A percentile compares a stretch with the other conserved stretches of the same genome.
These are phyloP conservation scores for Marchantia paleacea DNA, from an alignment of 225 moss, liverwort and hornwort genomes.

Conservation along the genomic window DNA sequence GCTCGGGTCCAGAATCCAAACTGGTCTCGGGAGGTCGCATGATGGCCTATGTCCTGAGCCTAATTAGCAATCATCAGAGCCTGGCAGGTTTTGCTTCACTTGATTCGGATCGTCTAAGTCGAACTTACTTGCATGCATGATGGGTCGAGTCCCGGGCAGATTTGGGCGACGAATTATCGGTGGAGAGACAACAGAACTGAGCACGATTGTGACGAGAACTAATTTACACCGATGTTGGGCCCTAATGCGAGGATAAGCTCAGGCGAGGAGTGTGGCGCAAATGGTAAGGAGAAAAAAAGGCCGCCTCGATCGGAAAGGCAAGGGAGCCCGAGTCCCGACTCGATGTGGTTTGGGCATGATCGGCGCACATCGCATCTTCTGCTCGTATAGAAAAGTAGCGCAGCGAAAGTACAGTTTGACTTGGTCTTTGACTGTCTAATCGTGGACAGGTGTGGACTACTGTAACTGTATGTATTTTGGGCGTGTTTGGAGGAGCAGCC, in stretches of 20 bases:
- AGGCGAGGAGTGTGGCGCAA: background rate
- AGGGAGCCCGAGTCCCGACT: background rate
- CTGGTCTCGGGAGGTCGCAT: background rate
- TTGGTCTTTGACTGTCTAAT: constrained; percentile 20
- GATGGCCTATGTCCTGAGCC: background rate
- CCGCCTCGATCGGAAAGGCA: background rate
- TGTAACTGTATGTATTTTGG: constrained; percentile 9
- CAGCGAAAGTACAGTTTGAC: constrained; percentile 16
- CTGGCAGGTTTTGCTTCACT: too few species aligned
- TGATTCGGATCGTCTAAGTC: too few species aligned
- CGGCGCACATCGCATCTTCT: background rate
- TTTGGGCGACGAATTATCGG: too few species aligned
- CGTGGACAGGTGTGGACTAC: constrained; percentile 28
- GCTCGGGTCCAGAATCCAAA: background rate
- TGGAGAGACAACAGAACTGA: background rate
- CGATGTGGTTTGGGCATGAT: background rate
- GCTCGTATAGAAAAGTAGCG: background rate
- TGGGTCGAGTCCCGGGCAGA: background rate
- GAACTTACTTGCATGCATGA: too few species aligned
- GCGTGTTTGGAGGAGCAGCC: constrained; percentile 27
- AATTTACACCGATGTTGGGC: background rate
- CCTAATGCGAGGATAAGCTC: background rate
- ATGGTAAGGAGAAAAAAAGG: background rate
- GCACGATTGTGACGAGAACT: background rate
- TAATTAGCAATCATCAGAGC: background rate